Evolutionary conservation across 495 filamentous ascomycete genomes (phyloP).

Genomic region (Echria macrotheca): DNA sequence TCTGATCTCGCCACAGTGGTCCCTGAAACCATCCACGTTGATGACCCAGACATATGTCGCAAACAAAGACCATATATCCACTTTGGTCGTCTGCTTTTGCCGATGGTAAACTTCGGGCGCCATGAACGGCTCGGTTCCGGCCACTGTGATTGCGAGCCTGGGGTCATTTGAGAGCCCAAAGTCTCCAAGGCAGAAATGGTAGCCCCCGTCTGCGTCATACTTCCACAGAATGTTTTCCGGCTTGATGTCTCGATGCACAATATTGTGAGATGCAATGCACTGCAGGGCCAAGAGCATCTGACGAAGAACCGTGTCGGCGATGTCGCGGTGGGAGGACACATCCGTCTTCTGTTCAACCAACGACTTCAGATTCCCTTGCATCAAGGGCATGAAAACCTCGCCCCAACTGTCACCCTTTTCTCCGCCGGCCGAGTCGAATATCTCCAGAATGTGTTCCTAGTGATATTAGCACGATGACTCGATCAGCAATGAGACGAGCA

Average conservation of each 20-base stretch:
- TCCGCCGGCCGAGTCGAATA: constrained; percentile 18
- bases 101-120: constrained; percentile 28
- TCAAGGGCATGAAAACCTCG: constrained; percentile 35
- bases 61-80: constrained; percentile 42
- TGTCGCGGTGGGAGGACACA: background rate
- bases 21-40: constrained; percentile 20
- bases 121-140: constrained; percentile 28
- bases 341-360: constrained; percentile 9
- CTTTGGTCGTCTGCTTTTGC: constrained; percentile 28
- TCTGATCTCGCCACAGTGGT: constrained; percentile 6
- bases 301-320: constrained; percentile 20
- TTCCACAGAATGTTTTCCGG: constrained; percentile 66
- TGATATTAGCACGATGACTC: background rate
- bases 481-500: background rate
- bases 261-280: constrained; percentile 40
- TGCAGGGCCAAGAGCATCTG: constrained; percentile 33
- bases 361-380: constrained; percentile 22
- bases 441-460: constrained; percentile 30
- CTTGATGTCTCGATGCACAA: constrained; percentile 76
- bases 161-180: constrained; percentile 31
- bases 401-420: constrained; percentile 12
- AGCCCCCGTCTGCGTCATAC: constrained; percentile 3
- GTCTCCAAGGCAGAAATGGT: constrained; percentile 31
- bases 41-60: constrained; percentile 35
- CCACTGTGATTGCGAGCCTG: constrained; percentile 13